phyloP scores from a whole-genome alignment of 1,139 yeast genomes.

The Diutina sp. region DNA sequence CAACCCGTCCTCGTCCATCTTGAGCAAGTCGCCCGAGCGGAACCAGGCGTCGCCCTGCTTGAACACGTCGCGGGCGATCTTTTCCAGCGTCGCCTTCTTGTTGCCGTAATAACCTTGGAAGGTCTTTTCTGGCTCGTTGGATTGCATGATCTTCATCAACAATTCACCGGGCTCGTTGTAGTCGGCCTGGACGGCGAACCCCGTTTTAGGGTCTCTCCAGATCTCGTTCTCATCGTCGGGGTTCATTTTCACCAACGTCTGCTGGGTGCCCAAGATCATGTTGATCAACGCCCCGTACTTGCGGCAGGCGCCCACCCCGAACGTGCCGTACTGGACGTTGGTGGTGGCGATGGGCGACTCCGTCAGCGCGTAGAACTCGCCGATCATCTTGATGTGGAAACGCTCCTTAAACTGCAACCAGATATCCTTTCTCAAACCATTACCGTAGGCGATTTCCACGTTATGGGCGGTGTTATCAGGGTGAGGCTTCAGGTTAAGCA shows the following conservation, averaged over 20 bases:
- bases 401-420: constrained; percentile 74
- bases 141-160: constrained; percentile 58
- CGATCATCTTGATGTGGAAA: constrained; percentile 63
- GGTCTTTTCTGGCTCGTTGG: constrained; percentile 51
- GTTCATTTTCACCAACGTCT: constrained; percentile 60
- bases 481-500: constrained; percentile 51
- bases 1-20: constrained; percentile 54
- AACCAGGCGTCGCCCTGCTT: constrained; percentile 86
- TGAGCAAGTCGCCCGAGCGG: constrained; percentile 77
- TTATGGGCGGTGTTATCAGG: constrained; percentile 59
- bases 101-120: constrained; percentile 89
- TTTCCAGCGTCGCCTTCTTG: constrained; percentile 64
- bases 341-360: constrained; percentile 92
- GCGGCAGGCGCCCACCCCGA: constrained; percentile 84
- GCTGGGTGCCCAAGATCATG: constrained; percentile 40
- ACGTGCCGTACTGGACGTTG: constrained; percentile 63
- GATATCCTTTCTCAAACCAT: constrained; percentile 86
- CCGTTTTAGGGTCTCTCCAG: constrained; percentile 59
- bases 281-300: constrained; percentile 62
- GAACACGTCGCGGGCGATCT: constrained; percentile 62
- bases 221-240: constrained; percentile 68
- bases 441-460: constrained; percentile 73
- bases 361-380: constrained; percentile 91
- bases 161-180: constrained; percentile 75
- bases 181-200: constrained; percentile 31